Percentiles rank a stretch among this genome's conserved stretches.
phyloP scores from a whole-genome alignment of 2,329 filamentous ascomycete species.

The Fusarium sp. region DNA sequence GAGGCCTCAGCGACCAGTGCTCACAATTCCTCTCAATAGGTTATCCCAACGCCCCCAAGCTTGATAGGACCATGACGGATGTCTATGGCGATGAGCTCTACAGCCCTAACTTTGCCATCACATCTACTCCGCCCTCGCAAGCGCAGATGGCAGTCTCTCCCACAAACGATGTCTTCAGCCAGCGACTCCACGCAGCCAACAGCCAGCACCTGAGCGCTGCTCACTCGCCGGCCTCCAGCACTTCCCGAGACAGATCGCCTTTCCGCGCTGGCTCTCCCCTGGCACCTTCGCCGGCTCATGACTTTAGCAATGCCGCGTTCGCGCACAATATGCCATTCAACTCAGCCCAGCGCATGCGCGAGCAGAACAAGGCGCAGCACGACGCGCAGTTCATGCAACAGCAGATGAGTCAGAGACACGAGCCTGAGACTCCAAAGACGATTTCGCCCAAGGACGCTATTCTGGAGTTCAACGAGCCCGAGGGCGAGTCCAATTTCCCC shows the following conservation, averaged over 20 bases:
- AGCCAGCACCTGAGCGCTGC: constrained; percentile 75
- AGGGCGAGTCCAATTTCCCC: constrained; percentile 77
- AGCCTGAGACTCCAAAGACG: constrained; percentile 75
- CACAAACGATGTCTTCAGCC: constrained; percentile 73
- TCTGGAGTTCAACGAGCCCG: constrained; percentile 83
- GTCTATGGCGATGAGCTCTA: constrained; percentile 88
- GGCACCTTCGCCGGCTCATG: constrained; percentile 59
- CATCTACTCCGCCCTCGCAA: constrained; percentile 65
- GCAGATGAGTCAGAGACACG: constrained; percentile 54
- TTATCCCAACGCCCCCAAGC: constrained; percentile 73
- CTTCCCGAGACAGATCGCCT: constrained; percentile 79
- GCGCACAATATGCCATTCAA: constrained; percentile 54
- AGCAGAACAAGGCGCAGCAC: constrained; percentile 71
- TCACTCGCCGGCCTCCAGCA: constrained; percentile 61
- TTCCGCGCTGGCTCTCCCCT: constrained; percentile 80
- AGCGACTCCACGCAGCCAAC: constrained; percentile 83
- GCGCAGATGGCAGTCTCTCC: constrained; percentile 61
- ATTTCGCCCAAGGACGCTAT: constrained; percentile 96
- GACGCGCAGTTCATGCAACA: constrained; percentile 63
- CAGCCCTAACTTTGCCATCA: constrained; percentile 74
- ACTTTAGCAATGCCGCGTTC: constrained; percentile 51
- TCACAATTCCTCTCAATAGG: constrained; percentile 70
- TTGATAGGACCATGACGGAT: constrained; percentile 88
- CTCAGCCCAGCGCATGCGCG: constrained; percentile 70
- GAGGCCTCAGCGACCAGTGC: constrained; percentile 52